phyloP scores from a whole-genome alignment of 768 basidiomycete genomes.

The Chalciporus piperatus region DNA sequence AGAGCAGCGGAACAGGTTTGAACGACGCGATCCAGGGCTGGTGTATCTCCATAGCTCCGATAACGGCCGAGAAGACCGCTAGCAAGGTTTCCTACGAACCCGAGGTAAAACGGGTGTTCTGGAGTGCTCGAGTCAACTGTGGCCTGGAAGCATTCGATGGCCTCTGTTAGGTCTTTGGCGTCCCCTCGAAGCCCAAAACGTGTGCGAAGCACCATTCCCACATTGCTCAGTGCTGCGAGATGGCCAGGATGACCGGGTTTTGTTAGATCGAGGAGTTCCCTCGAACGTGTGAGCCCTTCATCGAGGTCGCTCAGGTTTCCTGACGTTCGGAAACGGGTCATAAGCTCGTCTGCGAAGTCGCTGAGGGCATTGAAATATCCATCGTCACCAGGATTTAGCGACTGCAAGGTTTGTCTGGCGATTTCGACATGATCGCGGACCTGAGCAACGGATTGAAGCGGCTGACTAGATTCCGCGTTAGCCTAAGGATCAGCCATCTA shows the following conservation, averaged over 20 bases:
- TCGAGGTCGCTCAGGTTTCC: conserved; percentile 25
- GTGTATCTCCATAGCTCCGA: conserved; percentile 14
- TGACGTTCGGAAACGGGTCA: conserved; percentile 21
- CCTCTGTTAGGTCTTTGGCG: conserved; percentile 21
- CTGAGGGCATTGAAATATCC: conserved; percentile 11
- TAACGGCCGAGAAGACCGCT: conserved; percentile 20
- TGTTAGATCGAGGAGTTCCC: conserved; percentile 19
- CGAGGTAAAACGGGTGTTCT: conserved; percentile 12
- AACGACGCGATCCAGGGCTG: conserved; percentile 19
- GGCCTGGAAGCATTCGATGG: conserved; percentile 11
- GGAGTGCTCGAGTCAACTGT: conserved; percentile 12
- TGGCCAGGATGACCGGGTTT: conserved; percentile 19
- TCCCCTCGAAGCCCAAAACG: conserved; percentile 24
- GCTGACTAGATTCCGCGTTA: neutral
- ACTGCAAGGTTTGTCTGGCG: conserved; percentile 9
- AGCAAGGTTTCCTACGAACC: conserved; percentile 16
- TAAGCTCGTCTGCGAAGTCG: conserved; percentile 8
- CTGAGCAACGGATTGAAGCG: neutral
- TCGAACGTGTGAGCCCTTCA: conserved; percentile 18
- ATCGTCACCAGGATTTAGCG: conserved; percentile 3
- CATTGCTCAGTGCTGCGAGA: conserved; percentile 13
- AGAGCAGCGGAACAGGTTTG: conserved; percentile 9
- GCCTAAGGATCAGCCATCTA: too few relatives aligned
- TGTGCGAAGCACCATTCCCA: conserved; percentile 14
- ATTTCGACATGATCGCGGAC: conserved; percentile 8